Conservation (phyloP, 306 rosid species). For the Vicia sativa region DNA sequence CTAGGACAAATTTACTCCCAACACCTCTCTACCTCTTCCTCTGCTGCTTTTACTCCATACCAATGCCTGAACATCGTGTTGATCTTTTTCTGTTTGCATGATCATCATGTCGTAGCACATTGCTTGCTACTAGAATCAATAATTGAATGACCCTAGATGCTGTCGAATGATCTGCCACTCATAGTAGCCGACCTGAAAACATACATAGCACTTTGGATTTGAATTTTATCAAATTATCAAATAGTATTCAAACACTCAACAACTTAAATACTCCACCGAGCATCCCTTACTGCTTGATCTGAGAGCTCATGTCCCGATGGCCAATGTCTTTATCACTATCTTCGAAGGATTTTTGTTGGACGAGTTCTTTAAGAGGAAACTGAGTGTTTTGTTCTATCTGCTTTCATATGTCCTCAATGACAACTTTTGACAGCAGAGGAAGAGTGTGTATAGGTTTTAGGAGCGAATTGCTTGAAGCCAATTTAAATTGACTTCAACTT, state of each 20-base stretch:
- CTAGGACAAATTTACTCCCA: conserved; percentile 39
- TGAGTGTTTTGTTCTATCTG: neutral
- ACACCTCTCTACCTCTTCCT: conserved; percentile 44
- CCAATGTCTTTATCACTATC: no score
- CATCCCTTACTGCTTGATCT: no score
- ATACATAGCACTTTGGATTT: neutral
- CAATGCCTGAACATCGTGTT: conserved; percentile 38
- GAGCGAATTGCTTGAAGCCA: conserved; percentile 55
- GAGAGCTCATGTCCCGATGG: no score
- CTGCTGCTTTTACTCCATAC: conserved; percentile 43
- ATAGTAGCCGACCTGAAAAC: neutral
- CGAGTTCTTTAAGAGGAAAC: neutral
- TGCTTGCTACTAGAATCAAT: conserved; percentile 24
- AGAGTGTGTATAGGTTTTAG: conserved; percentile 4
- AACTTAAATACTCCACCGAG: neutral
- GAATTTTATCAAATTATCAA: neutral
- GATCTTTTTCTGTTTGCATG: conserved; percentile 38
- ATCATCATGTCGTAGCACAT: no score
- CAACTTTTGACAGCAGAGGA: neutral
- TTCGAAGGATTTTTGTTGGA: neutral
- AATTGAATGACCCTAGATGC: conserved; percentile 29
- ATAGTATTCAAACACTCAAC: neutral
- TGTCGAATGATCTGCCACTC: conserved; percentile 31
- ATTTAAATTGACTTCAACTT: conserved; percentile 53
- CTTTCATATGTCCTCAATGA: neutral